Base-by-base conservation (phyloP, 768 basidiomycete species). In the Agaricus bisporus region DNA sequence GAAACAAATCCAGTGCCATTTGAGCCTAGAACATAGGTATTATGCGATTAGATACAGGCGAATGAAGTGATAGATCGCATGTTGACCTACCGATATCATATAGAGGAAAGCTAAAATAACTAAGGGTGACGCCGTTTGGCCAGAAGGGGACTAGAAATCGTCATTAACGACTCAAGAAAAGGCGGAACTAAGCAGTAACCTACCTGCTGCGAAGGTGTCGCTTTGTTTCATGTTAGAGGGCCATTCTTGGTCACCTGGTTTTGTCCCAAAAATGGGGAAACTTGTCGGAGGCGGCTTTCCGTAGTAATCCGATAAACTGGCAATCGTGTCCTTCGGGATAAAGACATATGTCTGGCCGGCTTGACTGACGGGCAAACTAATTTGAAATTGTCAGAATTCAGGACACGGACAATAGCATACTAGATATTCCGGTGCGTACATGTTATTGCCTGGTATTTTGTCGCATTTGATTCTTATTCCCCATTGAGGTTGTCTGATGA, bases 391-490 rank as follows among this genome's bases (percentile, higher is more conserved):
- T n/a, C n/a, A n/a, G n/a, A n/a, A n/a, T n/a, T 29, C 29, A 29
- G 29, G 29, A 29, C 29, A 29, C 29, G 5, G 10, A 29, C 29
- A 10, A n/a, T 6, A 14, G 14, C n/a, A n/a, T n/a, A 47, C 9
- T 41, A 7, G 20, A n/a, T 28, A 17, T 9, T 15, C 29, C n/a
- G 32, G 35, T 20, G 58, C 68, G 32, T 53, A 72, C 73, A 73
- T 62, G 41, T 70, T 69, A 4, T 51, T 52, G 39, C 70, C 59
- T 6, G 70, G 62, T 14, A 73, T 59, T 38, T 66, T 68, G 14
- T 58, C 52, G 55, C 73, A 76, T 35, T 64, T 66, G 4, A 69
- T 70, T 17, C 73, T 62, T 17, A 71, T 64, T 0, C 74, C 74
- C 74, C 74, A 74, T 51, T 68, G 61, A 14, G 73, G 69, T 55